Evolutionary conservation across 352 stramenopile genomes (phyloP), one percentile per base, ranked within the genome.

Genomic region (Elongisporangium anandrum): DNA sequence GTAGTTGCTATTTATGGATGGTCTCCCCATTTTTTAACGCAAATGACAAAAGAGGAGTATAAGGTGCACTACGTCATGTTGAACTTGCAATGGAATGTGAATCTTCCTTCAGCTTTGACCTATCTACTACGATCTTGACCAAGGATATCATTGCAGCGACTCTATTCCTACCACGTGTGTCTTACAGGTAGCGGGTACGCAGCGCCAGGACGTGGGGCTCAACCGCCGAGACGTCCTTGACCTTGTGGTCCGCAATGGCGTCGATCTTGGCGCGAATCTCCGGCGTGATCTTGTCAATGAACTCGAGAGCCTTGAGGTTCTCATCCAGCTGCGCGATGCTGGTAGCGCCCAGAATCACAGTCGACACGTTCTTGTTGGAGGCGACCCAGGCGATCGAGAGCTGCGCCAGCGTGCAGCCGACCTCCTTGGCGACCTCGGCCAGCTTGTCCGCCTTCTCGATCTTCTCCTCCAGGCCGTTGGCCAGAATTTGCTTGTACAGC

Each of bases 211-310:
- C 61, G 34, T 69, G 61, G 5, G 65, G 57, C 57, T 72, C 65
- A 2, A 57, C 50, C 16, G 68, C 52, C 3, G 65, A 55, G 50
- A 72, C 65, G 2, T 69, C 23, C 22, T 72, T 61, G 29, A 72
- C 64, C 17, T 68, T 59, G 67, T 73, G 77, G 23, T 70, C 69
- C 21, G 66, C 64, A 54, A 87, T 84, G 15, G 67, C 60, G 50
- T 88, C 75, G 59, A 88, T 87, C 62, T 80, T 76, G 17, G 54
- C 68, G 13, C 81, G 79, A 51, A 82, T 62, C 29, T 85, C 71
- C 21, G 77, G 71, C 10, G 76, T 87, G 20, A 87, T 20, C 59
- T 81, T 85, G 52, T 66, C 56, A 15, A 77, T 53, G 26, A 87
- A 63, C 21, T 59, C 57, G 52, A 82, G 56, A 1, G 77, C 63